Conservation (phyloP, 75 land plant genomes). For the Azolla pinnata region DNA sequence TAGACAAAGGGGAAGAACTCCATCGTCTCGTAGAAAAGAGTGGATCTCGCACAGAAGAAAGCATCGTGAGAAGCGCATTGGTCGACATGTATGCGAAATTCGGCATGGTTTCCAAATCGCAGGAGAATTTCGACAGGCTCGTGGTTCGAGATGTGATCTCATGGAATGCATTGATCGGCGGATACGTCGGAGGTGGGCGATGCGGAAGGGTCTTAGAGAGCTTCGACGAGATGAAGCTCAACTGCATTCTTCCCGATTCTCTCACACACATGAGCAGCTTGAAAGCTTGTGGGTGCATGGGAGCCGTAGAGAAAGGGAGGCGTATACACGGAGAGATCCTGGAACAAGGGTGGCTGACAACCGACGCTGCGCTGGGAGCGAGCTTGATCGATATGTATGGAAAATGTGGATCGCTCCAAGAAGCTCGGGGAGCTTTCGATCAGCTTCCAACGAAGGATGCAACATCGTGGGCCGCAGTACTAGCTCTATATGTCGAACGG, state of each 20-base stretch:
- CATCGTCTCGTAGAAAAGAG: conserved; percentile 42
- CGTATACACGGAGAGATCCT: conserved; percentile 15
- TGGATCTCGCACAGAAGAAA: conserved; percentile 18
- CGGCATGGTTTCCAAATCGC: conserved; percentile 1
- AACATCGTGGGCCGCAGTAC: conserved; percentile 20
- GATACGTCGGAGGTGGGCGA: conserved; percentile 6
- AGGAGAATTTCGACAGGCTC: conserved; percentile 9
- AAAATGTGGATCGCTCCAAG: conserved; percentile 27
- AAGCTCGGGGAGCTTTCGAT: conserved; percentile 15
- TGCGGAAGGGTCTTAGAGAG: conserved; percentile 12
- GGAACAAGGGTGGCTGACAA: conserved; percentile 13
- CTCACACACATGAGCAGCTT: conserved; percentile 15
- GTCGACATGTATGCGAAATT: conserved; percentile 20
- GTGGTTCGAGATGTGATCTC: conserved; percentile 15
- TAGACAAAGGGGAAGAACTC: conserved; percentile 28
- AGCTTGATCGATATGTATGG: conserved; percentile 37
- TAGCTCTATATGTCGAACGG: conserved; percentile 26
- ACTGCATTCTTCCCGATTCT: conserved; percentile 4
- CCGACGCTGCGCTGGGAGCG: conserved; percentile 17
- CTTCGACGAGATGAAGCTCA: conserved; percentile 2
- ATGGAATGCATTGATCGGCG: conserved; percentile 21
- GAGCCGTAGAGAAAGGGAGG: conserved; percentile 11
- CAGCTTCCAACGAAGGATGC: conserved; percentile 1
- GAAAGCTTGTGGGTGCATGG: conserved; percentile 14
- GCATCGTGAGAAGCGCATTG: conserved; percentile 14